Evolutionary conservation across 23 red algal species (phyloP).

Genomic region (Gracilariopsis chorda): DNA sequence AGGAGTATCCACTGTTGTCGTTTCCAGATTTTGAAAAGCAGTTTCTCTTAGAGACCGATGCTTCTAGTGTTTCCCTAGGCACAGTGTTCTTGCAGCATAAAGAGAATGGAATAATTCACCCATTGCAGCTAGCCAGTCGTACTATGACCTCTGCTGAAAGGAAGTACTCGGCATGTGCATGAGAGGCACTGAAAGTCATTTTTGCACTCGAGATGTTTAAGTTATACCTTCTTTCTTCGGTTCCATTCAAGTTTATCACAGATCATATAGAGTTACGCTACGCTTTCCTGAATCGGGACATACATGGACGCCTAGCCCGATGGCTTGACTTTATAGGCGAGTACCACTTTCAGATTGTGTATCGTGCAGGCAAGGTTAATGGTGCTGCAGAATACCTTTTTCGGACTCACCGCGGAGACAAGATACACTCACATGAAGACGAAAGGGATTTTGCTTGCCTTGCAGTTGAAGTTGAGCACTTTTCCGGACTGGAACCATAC

Average conservation of each 20-base stretch:
- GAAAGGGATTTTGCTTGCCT: not conserved
- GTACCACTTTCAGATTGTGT: not conserved
- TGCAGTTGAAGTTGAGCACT: not conserved
- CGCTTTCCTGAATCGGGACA: not conserved
- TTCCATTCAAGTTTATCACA: not conserved
- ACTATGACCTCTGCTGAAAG: not conserved
- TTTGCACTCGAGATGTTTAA: not conserved
- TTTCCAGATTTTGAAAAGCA: not conserved
- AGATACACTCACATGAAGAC: not conserved
- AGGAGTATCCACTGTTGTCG: not conserved
- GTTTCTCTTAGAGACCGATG: not conserved
- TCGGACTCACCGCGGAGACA: no score
- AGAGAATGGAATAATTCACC: not conserved
- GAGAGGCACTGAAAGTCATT: not conserved
- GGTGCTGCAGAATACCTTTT: not conserved
- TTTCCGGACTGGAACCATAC: not conserved
- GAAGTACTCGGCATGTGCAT: not conserved
- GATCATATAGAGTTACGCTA: not conserved
- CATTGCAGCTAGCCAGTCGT: not conserved
- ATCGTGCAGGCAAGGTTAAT: not conserved
- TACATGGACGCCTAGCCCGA: not conserved
- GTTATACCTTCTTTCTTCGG: not conserved
- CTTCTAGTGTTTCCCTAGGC: not conserved
- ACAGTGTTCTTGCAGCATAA: not conserved
- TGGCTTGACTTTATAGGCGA: not conserved